Evolutionary conservation across 2,329 filamentous ascomycete species (phyloP).

Genomic region (Pseudogymnoascus sp.): DNA sequence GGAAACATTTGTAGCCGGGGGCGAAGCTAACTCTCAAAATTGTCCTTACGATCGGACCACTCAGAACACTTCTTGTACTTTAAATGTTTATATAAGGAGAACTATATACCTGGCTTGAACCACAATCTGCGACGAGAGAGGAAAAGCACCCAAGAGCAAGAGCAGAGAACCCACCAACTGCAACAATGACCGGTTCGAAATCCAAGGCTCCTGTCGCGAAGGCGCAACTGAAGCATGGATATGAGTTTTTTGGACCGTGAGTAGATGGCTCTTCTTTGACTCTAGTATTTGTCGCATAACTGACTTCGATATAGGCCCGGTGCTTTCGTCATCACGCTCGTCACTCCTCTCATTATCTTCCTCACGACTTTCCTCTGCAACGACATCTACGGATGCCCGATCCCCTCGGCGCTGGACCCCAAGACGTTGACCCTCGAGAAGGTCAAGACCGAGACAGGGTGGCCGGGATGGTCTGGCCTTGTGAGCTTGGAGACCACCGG

Average conservation of each 20-base stretch:
- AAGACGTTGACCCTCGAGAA: conserved; percentile 61
- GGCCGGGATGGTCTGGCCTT: conserved; percentile 68
- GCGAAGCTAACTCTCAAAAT: background rate
- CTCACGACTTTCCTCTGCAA: conserved; percentile 81
- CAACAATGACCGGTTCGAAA: background rate
- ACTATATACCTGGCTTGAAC: background rate
- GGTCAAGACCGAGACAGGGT: conserved; percentile 73
- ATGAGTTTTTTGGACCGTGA: conserved; percentile 30
- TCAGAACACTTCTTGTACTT: background rate
- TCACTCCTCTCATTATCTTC: conserved; percentile 72
- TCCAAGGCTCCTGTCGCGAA: conserved; percentile 17
- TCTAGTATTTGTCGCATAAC: background rate
- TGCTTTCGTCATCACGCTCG: conserved; percentile 68
- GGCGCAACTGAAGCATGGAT: conserved; percentile 23
- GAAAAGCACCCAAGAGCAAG: background rate
- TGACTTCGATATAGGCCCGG: conserved; percentile 51
- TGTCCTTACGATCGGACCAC: background rate
- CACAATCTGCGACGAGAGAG: background rate
- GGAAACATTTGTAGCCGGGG: background rate
- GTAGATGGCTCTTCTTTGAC: conserved; percentile 1
- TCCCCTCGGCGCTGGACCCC: conserved; percentile 69
- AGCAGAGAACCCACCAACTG: background rate
- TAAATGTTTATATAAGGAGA: background rate
- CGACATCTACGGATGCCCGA: conserved; percentile 83
- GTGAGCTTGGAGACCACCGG: conserved; percentile 60